Evolutionary conservation across 176 grass and related monocot genomes (phyloP).

Genomic region (Tuctoria greenei): DNA sequence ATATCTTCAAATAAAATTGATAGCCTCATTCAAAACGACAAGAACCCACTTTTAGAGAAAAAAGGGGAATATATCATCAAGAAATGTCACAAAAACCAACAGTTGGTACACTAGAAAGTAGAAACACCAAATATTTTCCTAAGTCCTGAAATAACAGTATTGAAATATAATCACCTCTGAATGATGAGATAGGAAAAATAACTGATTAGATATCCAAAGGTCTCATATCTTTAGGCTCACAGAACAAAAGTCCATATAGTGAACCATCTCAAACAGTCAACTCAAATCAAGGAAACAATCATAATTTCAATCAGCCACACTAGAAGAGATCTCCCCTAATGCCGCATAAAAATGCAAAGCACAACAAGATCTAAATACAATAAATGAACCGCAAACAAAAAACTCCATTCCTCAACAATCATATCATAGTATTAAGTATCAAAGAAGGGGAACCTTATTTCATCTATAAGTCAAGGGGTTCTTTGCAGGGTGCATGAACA

Average conservation of each 20-base stretch:
- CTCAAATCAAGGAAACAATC: neutral
- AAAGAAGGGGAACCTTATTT: slow-evolving; percentile 28
- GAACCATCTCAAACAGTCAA: neutral
- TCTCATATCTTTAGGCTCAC: neutral
- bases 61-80: no score
- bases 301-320: neutral
- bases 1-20: neutral
- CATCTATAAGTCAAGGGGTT: neutral
- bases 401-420: neutral
- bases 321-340: neutral
- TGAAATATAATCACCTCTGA: neutral
- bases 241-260: neutral
- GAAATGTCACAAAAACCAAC: no score
- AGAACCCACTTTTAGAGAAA: neutral
- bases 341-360: neutral
- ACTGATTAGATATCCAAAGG: neutral
- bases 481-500: slow-evolving; percentile 48
- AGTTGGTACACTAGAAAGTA: neutral
- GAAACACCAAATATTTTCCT: neutral
- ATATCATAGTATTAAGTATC: neutral
- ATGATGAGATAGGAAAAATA: neutral
- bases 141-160: neutral
- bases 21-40: neutral
- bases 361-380: no score
- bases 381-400: neutral